These are phyloP conservation scores for Emydomyces testavorans DNA, from an alignment of 2,329 filamentous ascomycete genomes.

Conservation along the genomic window DNA sequence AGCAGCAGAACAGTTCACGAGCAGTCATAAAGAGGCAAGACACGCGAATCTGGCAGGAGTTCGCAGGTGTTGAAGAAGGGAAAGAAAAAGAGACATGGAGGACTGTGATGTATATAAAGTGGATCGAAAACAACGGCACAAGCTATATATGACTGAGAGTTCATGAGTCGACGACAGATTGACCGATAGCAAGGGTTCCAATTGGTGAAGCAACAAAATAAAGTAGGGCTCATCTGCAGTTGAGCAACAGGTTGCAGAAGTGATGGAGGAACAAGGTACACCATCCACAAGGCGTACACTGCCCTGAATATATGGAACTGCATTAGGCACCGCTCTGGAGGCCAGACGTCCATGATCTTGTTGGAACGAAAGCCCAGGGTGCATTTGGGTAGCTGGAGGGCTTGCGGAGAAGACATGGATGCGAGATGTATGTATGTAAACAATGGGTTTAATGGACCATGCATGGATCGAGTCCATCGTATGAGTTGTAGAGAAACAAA, in stretches of 20 bases:
- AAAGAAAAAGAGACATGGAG: neutral
- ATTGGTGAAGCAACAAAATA: conserved; percentile 7
- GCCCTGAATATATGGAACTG: neutral
- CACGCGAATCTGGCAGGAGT: neutral
- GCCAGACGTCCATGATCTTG: conserved; percentile 10
- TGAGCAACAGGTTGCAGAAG: conserved; percentile 3
- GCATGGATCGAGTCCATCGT: neutral
- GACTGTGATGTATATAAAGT: neutral
- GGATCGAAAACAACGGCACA: neutral
- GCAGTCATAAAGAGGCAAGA: neutral
- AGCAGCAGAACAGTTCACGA: neutral
- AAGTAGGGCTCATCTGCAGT: conserved; percentile 10
- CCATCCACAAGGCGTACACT: conserved; percentile 4
- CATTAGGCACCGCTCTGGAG: conserved; percentile 12
- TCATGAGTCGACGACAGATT: neutral
- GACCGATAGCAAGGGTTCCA: neutral
- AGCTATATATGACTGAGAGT: conserved; percentile 2
- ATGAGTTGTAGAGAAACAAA: neutral
- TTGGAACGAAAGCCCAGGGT: neutral
- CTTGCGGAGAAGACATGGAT: conserved; percentile 4
- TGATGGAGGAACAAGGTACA: neutral
- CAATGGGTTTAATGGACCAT: conserved; percentile 2
- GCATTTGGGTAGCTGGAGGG: conserved; percentile 1
- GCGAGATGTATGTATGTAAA: neutral
- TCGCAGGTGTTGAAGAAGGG: neutral